phyloP scores from a whole-genome alignment of 1,139 yeast species.

The Candida sp. region DNA sequence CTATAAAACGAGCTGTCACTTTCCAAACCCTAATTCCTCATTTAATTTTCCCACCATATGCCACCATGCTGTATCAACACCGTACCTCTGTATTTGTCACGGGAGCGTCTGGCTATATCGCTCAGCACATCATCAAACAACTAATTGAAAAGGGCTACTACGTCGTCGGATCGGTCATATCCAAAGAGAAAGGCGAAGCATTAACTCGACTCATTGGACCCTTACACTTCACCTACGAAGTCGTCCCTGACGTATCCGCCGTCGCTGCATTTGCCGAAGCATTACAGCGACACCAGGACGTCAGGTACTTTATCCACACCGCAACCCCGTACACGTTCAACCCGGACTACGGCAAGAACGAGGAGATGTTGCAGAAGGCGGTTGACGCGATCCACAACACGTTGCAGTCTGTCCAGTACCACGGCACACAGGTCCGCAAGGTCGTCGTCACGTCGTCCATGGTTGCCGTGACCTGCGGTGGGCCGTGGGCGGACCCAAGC shows the following conservation, averaged over 20 bases:
- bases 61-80: not conserved
- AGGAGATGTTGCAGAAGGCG: slow-evolving; percentile 34
- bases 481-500: slow-evolving; percentile 10
- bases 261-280: slow-evolving; percentile 57
- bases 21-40: no score
- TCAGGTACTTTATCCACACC: slow-evolving; percentile 56
- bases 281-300: slow-evolving; percentile 47
- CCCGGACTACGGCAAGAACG: slow-evolving; percentile 25
- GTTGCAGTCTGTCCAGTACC: slow-evolving; percentile 22
- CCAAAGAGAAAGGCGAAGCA: slow-evolving; percentile 24
- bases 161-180: slow-evolving; percentile 31
- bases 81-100: slow-evolving; percentile 42
- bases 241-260: slow-evolving; percentile 52
- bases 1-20: no score
- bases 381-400: slow-evolving; percentile 35
- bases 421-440: slow-evolving; percentile 26
- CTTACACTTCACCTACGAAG: slow-evolving; percentile 37
- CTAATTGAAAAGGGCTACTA: slow-evolving; percentile 23
- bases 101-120: slow-evolving; percentile 61
- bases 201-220: slow-evolving; percentile 34
- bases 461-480: slow-evolving; percentile 22
- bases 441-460: slow-evolving; percentile 34
- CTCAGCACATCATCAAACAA: slow-evolving; percentile 35
- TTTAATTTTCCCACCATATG: no score
- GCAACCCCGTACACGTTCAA: slow-evolving; percentile 26